Evolutionary conservation across 805 yeast species (phyloP).

Genomic region (Cyberlindnera euphorbiae): DNA sequence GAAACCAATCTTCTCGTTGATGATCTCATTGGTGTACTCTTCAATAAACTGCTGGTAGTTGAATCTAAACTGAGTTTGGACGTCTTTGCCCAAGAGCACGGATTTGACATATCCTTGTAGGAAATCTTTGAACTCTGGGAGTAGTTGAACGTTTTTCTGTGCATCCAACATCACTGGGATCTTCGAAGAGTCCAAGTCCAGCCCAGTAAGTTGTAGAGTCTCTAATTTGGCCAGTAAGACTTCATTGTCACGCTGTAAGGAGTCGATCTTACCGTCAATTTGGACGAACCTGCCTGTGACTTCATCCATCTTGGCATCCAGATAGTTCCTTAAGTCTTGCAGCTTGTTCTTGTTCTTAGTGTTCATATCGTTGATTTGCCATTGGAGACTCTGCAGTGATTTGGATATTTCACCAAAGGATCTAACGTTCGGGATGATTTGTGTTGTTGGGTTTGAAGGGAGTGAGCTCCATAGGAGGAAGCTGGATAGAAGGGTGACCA

Average conservation of each 20-base stretch:
- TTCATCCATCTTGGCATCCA: conserved; percentile 19
- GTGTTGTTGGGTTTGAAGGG: conserved; percentile 1
- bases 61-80: conserved; percentile 9
- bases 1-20: conserved; percentile 18
- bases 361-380: conserved; percentile 23
- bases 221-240: conserved; percentile 10
- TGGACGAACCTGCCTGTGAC: conserved; percentile 8
- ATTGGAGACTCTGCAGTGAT: conserved; percentile 19
- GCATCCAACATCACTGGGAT: conserved; percentile 20
- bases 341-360: conserved; percentile 17
- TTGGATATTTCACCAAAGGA: conserved; percentile 20
- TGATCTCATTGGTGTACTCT: conserved; percentile 16
- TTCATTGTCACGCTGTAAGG: conserved; percentile 7
- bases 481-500: neutral
- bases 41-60: conserved; percentile 14
- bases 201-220: conserved; percentile 8
- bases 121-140: conserved; percentile 23
- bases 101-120: conserved; percentile 12
- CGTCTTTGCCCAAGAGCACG: conserved; percentile 2
- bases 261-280: conserved; percentile 9
- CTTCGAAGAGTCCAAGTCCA: conserved; percentile 3
- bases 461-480: neutral
- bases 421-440: conserved; percentile 13
- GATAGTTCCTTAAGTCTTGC: conserved; percentile 17
- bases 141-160: conserved; percentile 14